Evolutionary conservation across 495 filamentous ascomycete species (phyloP), one percentile per base, ranked within the genome.

Genomic region (Penicillium fimorum): DNA sequence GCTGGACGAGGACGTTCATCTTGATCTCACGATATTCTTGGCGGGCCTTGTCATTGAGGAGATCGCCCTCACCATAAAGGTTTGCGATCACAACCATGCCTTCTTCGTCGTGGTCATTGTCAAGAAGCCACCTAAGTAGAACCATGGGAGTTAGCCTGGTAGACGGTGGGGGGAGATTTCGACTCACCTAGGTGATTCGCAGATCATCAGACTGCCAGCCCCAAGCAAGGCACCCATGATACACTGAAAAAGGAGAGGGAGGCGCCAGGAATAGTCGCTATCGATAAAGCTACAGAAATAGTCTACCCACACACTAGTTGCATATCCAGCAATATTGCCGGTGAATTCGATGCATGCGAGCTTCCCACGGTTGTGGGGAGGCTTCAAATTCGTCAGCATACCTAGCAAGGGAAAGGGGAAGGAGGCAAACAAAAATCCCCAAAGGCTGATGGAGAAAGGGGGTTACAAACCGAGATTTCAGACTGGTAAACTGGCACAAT

Each of bases 401-500:
- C 32, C 24, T 7, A 9, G 15, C 15, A 2, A 29, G 15, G 17
- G 13, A 53, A 38, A 9, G n/a, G n/a, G 35, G 35, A 15, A 2
- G 33, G 33, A 37, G 35, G 15, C 5, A 37, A 37, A 7, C 5
- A n/a, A n/a, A 37, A 37, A 37, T 6, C 35, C 35, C n/a, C 8
- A 7, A 17, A 13, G n/a, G 8, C n/a, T 17, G 15, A 38, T 38
- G n/a, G 6, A 38, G 35, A 38, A 38, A 17, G 8, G 24, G 25
- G 47, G 45, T 13, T 35, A 51, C 51, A 56, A 73, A 77, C 74
- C 71, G 74, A 77, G 10, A 98, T 98, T 67, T 98, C 95, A 32
- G 92, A 97, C 73, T 98, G 94, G 72, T 97, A 98, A 38, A 98
- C 89, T 1, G 94, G 94, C 6, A 98, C 95, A 53, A 98, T 98